These are phyloP conservation scores for Salvia sclarea DNA, from an alignment of 305 asterid species.

Conservation along the genomic window DNA sequence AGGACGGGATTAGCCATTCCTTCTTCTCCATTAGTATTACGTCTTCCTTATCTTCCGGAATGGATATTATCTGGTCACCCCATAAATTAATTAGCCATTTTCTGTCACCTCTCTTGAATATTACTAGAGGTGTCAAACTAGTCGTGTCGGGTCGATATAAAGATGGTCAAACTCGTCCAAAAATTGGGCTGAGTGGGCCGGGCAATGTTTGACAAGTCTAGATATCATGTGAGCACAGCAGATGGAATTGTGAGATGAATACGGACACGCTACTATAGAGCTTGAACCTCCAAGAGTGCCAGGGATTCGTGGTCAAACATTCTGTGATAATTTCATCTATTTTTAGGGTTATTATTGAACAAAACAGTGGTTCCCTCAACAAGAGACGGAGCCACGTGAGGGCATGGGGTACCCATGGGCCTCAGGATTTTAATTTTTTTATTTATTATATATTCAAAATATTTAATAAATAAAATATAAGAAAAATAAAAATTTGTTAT, in stretches of 20 bases:
- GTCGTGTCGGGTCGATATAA: too few relatives aligned
- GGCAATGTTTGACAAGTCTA: not conserved
- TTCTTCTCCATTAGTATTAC: not conserved
- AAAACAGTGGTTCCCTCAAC: not conserved
- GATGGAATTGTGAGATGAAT: not conserved
- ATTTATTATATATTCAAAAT: too few relatives aligned
- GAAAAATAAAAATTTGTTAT: too few relatives aligned
- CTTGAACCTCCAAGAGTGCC: slow-evolving; percentile 48
- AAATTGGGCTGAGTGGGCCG: not conserved
- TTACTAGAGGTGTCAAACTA: not conserved
- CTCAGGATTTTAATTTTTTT: too few relatives aligned
- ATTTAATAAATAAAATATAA: too few relatives aligned
- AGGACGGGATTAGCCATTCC: not conserved
- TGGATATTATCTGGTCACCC: not conserved
- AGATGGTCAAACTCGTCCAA: not conserved
- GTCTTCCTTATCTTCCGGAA: not conserved
- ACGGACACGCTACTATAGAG: not conserved
- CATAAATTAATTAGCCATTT: not conserved
- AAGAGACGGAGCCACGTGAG: too few relatives aligned
- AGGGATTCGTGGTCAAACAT: slow-evolving; percentile 63
- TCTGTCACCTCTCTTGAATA: not conserved
- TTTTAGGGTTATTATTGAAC: not conserved
- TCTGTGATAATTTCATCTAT: slow-evolving; percentile 72
- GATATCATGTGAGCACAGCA: not conserved
- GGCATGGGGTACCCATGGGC: too few relatives aligned